Evolutionary conservation across 164 flowering plant species (phyloP).

Genomic region (Brasenia schreberi): DNA sequence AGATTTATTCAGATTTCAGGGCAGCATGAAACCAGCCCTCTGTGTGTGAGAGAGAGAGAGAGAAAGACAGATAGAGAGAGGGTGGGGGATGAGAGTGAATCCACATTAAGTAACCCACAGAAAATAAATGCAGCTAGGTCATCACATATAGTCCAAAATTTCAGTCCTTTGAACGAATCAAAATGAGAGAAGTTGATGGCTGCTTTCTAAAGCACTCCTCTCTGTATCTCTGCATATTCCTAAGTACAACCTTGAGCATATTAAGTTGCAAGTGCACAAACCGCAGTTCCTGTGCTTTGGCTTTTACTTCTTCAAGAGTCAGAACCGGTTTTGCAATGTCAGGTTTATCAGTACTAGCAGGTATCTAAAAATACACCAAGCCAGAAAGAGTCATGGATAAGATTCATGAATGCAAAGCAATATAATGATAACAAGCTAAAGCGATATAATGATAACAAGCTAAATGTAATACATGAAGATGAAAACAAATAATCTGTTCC

Average conservation of each 20-base stretch:
- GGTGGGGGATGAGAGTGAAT: no score
- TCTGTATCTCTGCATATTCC: background rate
- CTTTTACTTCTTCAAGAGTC: slow-evolving; percentile 80
- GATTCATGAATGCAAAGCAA: background rate
- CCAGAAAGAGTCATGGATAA: background rate
- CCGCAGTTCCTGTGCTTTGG: slow-evolving; percentile 90
- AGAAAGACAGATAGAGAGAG: no score
- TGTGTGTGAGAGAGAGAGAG: no score
- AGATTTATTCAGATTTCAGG: no score
- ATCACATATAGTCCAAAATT: no score
- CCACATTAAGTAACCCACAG: no score
- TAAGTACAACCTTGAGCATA: background rate
- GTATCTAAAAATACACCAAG: slow-evolving; percentile 30
- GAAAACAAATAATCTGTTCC: no score
- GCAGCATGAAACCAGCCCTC: no score
- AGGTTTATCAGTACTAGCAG: slow-evolving; percentile 32
- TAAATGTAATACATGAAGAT: no score
- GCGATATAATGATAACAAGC: background rate
- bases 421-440: background rate
- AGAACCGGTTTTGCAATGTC: slow-evolving; percentile 67
- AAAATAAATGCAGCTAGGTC: no score
- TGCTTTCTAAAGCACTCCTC: background rate
- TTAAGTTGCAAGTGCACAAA: slow-evolving; percentile 8
- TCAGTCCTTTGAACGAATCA: background rate
- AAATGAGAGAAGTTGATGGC: background rate